phyloP scores from a whole-genome alignment of 352 stramenopile genomes.

The Globisporangium echinulatum region DNA sequence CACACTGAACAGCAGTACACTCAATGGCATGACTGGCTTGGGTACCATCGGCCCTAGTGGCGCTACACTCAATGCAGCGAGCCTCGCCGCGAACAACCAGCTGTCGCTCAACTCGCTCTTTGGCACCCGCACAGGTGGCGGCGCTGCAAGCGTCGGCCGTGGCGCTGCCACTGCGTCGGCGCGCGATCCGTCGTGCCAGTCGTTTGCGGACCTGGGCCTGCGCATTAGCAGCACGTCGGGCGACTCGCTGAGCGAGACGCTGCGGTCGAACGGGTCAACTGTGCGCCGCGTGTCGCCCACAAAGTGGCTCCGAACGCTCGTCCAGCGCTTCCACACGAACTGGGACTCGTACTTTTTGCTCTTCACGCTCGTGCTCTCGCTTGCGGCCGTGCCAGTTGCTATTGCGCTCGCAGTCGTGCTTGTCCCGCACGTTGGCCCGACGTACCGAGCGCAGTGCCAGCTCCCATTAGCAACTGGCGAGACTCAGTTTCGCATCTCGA shows the following conservation, averaged over 20 bases:
- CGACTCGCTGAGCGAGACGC: slow-evolving; percentile 11
- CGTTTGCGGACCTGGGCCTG: slow-evolving; percentile 14
- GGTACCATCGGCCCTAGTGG: neutral
- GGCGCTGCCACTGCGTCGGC: slow-evolving; percentile 3
- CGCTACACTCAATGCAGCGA: neutral
- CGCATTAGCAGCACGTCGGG: slow-evolving; percentile 9
- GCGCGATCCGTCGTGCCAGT: slow-evolving; percentile 18
- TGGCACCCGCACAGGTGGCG: neutral
- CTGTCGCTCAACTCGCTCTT: slow-evolving; percentile 12
- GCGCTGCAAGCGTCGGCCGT: slow-evolving; percentile 2
- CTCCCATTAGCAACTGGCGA: slow-evolving; percentile 21
- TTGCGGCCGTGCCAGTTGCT: slow-evolving; percentile 42
- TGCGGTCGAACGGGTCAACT: slow-evolving; percentile 9
- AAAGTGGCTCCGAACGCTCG: slow-evolving; percentile 31
- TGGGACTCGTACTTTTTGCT: slow-evolving; percentile 75
- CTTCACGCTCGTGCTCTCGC: slow-evolving; percentile 38
- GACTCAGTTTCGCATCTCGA: slow-evolving; percentile 24
- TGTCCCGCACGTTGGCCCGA: slow-evolving; percentile 13
- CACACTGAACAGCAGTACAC: neutral
- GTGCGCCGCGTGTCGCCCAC: slow-evolving; percentile 1
- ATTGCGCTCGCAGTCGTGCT: slow-evolving; percentile 26
- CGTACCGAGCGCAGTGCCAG: slow-evolving; percentile 36
- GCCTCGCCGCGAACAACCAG: slow-evolving; percentile 6
- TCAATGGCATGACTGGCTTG: no score
- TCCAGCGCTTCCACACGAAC: slow-evolving; percentile 48